These are phyloP conservation scores for Letharia columbiana DNA, from an alignment of 495 filamentous ascomycete genomes.

Conservation along the genomic window DNA sequence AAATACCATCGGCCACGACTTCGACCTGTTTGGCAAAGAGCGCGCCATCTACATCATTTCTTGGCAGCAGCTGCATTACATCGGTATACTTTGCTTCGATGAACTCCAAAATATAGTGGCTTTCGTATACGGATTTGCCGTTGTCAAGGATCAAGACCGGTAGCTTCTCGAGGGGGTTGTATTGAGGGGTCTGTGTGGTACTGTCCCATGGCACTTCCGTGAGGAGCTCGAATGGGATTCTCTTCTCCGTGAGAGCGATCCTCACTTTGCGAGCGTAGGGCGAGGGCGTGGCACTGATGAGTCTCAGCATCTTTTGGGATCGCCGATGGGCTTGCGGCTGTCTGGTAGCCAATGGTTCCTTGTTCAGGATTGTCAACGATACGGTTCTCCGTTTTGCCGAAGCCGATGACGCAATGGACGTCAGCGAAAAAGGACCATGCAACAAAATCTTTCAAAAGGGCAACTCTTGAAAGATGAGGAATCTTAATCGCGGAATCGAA, in stretches of 20 bases:
- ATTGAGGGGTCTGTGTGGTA: slow-evolving; percentile 12
- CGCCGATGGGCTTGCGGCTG: neutral
- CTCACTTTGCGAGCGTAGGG: slow-evolving; percentile 7
- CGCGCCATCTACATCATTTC: slow-evolving; percentile 2
- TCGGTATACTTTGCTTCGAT: slow-evolving; percentile 10
- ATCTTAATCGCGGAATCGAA: too few relatives aligned
- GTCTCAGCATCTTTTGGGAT: slow-evolving; percentile 2
- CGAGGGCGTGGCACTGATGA: slow-evolving; percentile 12
- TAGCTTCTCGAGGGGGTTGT: slow-evolving; percentile 13
- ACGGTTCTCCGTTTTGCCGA: neutral
- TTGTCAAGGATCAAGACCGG: slow-evolving; percentile 3
- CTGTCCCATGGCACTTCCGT: slow-evolving; percentile 14
- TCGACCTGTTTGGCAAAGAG: slow-evolving; percentile 14
- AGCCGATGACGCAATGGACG: neutral
- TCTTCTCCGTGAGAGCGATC: slow-evolving; percentile 5
- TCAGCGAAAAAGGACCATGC: neutral
- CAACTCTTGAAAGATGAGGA: neutral
- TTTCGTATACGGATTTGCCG: slow-evolving; percentile 12
- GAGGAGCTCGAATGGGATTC: neutral
- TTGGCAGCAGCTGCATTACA: slow-evolving; percentile 3
- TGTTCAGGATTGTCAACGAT: neutral
- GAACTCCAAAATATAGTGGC: slow-evolving; percentile 11
- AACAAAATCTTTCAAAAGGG: neutral
- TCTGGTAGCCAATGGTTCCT: neutral
- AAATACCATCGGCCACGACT: slow-evolving; percentile 11